Conservation (phyloP, 345 rosid species). For the Boechera retrofracta region DNA sequence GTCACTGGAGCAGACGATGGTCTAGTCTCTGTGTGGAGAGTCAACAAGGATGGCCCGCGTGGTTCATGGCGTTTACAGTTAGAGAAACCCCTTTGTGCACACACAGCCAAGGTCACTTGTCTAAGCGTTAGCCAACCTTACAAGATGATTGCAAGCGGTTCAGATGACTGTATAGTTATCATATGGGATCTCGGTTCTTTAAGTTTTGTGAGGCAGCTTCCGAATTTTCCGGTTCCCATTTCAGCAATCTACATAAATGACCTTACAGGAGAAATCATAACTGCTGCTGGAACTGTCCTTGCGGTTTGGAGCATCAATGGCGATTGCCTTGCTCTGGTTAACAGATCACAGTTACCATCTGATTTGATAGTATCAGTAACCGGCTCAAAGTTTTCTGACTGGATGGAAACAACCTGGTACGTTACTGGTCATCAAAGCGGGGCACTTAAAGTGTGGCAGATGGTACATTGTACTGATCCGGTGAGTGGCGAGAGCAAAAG, state of each 20-base stretch:
- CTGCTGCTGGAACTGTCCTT: constrained; percentile 85
- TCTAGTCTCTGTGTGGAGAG: constrained; percentile 79
- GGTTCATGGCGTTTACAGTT: constrained; percentile 51
- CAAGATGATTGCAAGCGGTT: constrained; percentile 90
- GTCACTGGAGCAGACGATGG: constrained; percentile 95
- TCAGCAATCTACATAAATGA: constrained; percentile 85
- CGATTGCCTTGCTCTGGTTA: constrained; percentile 83
- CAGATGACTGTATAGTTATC: constrained; percentile 87
- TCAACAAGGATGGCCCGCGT: constrained; percentile 64
- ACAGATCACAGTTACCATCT: constrained; percentile 80
- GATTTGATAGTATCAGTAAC: constrained; percentile 82
- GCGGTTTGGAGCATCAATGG: constrained; percentile 97
- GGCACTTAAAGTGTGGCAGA: constrained; percentile 83
- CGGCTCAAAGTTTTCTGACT: constrained; percentile 77
- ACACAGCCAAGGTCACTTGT: constrained; percentile 75
- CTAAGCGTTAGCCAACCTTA: constrained; percentile 91
- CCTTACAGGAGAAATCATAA: constrained; percentile 84
- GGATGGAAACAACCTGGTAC: constrained; percentile 86
- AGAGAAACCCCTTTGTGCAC: constrained; percentile 81
- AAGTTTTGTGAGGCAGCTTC: constrained; percentile 78
- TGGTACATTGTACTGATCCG: constrained; percentile 69
- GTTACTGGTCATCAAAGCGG: constrained; percentile 97
- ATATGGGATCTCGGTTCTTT: constrained; percentile 92
- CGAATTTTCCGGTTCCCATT: constrained; percentile 70
- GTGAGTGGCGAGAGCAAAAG: constrained; percentile 48